These are phyloP conservation scores for Boletus bicolor DNA, from an alignment of 768 basidiomycete genomes.

Conservation along the genomic window DNA sequence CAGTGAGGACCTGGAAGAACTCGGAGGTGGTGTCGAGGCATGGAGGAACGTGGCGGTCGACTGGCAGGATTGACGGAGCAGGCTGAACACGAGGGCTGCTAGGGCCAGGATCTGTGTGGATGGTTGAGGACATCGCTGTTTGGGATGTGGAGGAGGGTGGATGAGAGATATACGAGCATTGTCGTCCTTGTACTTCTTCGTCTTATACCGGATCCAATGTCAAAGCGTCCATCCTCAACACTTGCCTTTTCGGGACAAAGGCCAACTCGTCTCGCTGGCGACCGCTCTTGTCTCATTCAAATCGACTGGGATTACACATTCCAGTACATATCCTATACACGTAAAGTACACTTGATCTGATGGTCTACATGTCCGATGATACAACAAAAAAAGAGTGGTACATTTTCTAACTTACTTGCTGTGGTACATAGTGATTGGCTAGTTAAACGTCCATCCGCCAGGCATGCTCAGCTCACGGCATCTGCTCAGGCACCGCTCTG, in stretches of 20 bases:
- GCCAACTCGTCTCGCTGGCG: constrained; percentile 9
- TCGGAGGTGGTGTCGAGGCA: constrained; percentile 25
- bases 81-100: constrained; percentile 8
- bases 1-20: constrained; percentile 31
- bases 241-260: constrained; percentile 35
- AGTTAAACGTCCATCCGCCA: constrained; percentile 37
- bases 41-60: constrained; percentile 8
- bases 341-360: constrained; percentile 7
- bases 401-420: background rate
- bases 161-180: constrained; percentile 14
- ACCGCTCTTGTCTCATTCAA: constrained; percentile 22
- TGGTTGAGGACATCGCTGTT: constrained; percentile 10
- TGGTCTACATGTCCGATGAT: constrained; percentile 14
- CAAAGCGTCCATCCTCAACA: constrained; percentile 34
- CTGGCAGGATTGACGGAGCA: constrained; percentile 9
- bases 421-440: constrained; percentile 1
- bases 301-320: constrained; percentile 5
- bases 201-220: constrained; percentile 28
- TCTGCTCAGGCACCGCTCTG: constrained; percentile 15
- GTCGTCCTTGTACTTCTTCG: constrained; percentile 9
- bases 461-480: constrained; percentile 39
- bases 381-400: constrained; percentile 11
- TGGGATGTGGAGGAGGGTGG: background rate
- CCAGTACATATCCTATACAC: constrained; percentile 16
- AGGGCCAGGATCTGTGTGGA: constrained; percentile 19